A percentile compares a stretch with the other conserved stretches of the same genome.
phyloP scores from a whole-genome alignment of 352 stramenopile species.

The Globisporangium abappressorium region DNA sequence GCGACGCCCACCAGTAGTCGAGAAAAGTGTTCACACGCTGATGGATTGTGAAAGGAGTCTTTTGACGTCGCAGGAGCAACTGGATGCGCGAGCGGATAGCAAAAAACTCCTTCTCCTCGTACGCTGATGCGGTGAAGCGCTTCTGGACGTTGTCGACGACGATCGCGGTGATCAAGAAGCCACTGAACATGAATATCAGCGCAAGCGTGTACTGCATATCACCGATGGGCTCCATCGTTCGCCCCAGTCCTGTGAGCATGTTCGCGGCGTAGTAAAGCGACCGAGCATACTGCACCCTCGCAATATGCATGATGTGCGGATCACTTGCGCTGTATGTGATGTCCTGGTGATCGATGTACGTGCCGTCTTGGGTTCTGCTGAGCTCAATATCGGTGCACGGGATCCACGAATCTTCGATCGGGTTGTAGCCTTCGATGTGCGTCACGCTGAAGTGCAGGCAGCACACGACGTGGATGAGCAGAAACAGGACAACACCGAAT shows the following conservation, averaged over 20 bases:
- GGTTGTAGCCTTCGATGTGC: slow-evolving; percentile 33
- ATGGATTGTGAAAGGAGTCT: slow-evolving; percentile 35
- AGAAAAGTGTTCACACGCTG: slow-evolving; percentile 44
- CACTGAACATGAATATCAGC: slow-evolving; percentile 49
- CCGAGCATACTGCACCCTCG: slow-evolving; percentile 28
- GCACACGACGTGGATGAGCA: slow-evolving; percentile 53
- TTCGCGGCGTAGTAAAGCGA: slow-evolving; percentile 37
- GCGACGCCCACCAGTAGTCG: slow-evolving; percentile 49
- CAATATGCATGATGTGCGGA: slow-evolving; percentile 20
- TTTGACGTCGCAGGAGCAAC: slow-evolving; percentile 41
- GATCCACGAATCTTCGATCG: slow-evolving; percentile 30
- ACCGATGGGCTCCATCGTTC: slow-evolving; percentile 36
- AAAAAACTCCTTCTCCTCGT: slow-evolving; percentile 48
- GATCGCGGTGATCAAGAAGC: slow-evolving; percentile 46
- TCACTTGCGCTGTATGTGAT: slow-evolving; percentile 18
- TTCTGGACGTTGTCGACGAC: slow-evolving; percentile 56
- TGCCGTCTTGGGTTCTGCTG: background rate
- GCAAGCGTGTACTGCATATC: slow-evolving; percentile 38
- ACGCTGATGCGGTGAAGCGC: slow-evolving; percentile 44
- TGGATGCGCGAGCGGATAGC: slow-evolving; percentile 39
- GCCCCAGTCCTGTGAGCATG: slow-evolving; percentile 29
- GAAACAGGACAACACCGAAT: slow-evolving; percentile 37
- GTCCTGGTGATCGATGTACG: slow-evolving; percentile 21
- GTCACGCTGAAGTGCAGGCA: slow-evolving; percentile 42
- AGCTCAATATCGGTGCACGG: slow-evolving; percentile 33